Evolutionary conservation across 257 asterid species (phyloP).

Genomic region (Solanum appendiculatum): DNA sequence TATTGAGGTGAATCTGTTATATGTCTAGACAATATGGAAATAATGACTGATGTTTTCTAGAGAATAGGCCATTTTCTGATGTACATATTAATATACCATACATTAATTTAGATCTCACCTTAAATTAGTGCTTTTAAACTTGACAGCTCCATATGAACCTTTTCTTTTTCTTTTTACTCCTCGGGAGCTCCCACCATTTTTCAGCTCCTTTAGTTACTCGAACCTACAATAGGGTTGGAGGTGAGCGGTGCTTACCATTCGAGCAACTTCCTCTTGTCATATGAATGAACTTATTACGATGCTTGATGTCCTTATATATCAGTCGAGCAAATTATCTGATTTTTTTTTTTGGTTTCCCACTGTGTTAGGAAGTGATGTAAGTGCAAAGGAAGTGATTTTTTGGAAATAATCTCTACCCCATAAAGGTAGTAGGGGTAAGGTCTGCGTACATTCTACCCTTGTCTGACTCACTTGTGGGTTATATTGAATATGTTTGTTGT

Average conservation of each 20-base stretch:
- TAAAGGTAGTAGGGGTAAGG: no score
- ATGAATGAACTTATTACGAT: background rate
- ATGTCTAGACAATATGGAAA: slow-evolving; percentile 15
- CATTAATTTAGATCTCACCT: slow-evolving; percentile 31
- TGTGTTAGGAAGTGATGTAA: fast-evolving
- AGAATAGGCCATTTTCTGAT: slow-evolving; percentile 36
- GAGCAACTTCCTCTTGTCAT: background rate
- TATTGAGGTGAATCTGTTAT: slow-evolving; percentile 16
- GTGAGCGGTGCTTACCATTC: background rate
- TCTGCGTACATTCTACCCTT: no score
- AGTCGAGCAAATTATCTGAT: no score
- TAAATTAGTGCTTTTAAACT: background rate
- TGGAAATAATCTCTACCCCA: no score
- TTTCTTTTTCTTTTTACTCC: no score
- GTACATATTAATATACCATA: slow-evolving; percentile 59
- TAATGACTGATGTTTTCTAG: slow-evolving; percentile 21
- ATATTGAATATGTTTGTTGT: background rate
- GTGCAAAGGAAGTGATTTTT: no score
- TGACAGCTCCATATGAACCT: background rate
- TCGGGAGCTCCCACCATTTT: background rate
- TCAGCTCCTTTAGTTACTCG: background rate
- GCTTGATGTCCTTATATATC: background rate
- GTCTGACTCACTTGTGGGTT: background rate
- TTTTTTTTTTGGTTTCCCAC: background rate
- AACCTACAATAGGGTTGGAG: background rate